Evolutionary conservation across 2,329 filamentous ascomycete genomes (phyloP).

Genomic region (Penicillium capsulatum): DNA sequence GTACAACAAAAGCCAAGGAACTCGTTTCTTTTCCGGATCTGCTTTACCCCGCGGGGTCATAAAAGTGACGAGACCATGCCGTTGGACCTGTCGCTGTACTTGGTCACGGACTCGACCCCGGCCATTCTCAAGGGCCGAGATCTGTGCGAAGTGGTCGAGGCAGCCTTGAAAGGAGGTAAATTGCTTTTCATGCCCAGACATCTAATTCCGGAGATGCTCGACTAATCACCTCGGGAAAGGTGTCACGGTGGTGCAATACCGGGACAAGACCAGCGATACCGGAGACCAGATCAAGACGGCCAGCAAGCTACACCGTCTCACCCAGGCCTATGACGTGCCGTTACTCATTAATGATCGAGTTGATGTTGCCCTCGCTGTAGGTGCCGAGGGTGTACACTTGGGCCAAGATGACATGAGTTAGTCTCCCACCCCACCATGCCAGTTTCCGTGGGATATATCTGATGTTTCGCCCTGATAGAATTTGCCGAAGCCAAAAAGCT

Average conservation of each 20-base stretch:
- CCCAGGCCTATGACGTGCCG: constrained; percentile 64
- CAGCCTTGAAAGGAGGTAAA: constrained; percentile 67
- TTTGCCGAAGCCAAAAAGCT: constrained; percentile 63
- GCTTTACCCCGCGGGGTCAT: not conserved
- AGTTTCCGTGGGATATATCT: constrained; percentile 1
- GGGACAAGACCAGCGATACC: constrained; percentile 80
- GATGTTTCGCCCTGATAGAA: constrained; percentile 1
- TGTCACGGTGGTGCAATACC: constrained; percentile 80
- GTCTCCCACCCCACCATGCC: constrained; percentile 22
- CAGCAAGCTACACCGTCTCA: constrained; percentile 66
- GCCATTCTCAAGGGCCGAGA: constrained; percentile 70
- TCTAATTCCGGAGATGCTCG: not conserved
- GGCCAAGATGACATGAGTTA: constrained; percentile 88
- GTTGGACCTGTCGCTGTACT: constrained; percentile 76
- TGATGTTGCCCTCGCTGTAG: constrained; percentile 79
- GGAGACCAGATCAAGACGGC: constrained; percentile 66
- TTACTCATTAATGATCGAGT: constrained; percentile 90
- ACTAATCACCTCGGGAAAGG: constrained; percentile 36
- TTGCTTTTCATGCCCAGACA: constrained; percentile 19
- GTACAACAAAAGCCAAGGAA: not conserved
- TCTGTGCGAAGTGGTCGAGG: constrained; percentile 68
- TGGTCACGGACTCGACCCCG: constrained; percentile 90
- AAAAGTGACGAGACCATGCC: constrained; percentile 31
- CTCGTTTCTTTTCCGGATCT: too few relatives aligned
- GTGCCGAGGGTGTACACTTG: constrained; percentile 87